Base-by-base conservation (phyloP, 176 grass and related monocot species). In the Hyparrhenia diplandra region DNA sequence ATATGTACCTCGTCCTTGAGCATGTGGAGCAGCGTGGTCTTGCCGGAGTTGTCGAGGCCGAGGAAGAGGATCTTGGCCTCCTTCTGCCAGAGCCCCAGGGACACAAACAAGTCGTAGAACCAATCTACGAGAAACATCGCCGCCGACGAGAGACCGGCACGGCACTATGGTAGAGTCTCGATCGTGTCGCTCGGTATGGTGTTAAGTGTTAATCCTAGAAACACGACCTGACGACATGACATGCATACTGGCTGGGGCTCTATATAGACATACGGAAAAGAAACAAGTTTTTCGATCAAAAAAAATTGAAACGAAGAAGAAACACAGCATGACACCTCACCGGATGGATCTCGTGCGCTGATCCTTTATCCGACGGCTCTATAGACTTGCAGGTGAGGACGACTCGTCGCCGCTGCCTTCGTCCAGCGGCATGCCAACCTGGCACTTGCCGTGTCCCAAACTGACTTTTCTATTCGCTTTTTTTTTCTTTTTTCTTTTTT, bases 31-130 rank as follows among this genome's bases (percentile, higher is more conserved):
- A 77, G 74, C 37, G 82, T 84, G 9, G 74, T 84, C 74, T 84
- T 84, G 20, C 82, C 74, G 37, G 82, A 14, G 82, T 84, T 77
- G 82, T 84, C 74, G 64, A 84, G 82, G 74, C 82, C 74, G 39
- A 84, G 82, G 74, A 84, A 84, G 9, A 84, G 82, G 74, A 84
- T 77, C 74, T 84, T 84, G 37, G 74, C 82, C 0, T 84, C 82
- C 64, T 84, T 84, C 51, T 69, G 64, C 83, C 83, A 71, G 0
- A 85, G 0, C 40, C 83, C 28, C n/a, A 78, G 2, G 0, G 65
- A 60, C 0, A 10, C 39, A 10, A 85, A 39, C 29, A 47, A 17
- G 16, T 71, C 54, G 40, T n/a, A 63, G 40, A 85, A 10, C 83
- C 83, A 85, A 3, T 78, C 83, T 10, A 85, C 39, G 3, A 85